Conservation (phyloP, 108 stramenopile genomes). For the Skeletonema marinoi region DNA sequence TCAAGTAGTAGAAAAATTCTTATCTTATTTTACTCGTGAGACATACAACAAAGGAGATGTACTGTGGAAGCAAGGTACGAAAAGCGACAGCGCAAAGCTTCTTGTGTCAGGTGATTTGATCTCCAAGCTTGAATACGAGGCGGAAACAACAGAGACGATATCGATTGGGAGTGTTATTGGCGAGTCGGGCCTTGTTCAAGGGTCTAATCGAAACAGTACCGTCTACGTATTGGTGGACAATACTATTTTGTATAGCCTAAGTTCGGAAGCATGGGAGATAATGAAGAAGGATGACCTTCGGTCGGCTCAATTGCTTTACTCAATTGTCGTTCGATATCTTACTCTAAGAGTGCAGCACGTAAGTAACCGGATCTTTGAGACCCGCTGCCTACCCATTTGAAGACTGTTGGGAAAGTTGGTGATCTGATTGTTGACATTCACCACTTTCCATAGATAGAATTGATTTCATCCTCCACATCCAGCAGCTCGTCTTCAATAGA, state of each 20-base stretch:
- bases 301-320: constrained; percentile 57
- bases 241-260: constrained; percentile 48
- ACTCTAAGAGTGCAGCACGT: constrained; percentile 72
- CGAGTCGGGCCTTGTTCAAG: constrained; percentile 12
- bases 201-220: constrained; percentile 7
- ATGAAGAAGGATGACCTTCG: constrained; percentile 45
- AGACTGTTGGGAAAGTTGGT: not conserved
- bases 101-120: constrained; percentile 53
- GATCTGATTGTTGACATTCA: not conserved
- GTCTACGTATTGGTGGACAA: constrained; percentile 37
- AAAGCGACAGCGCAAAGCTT: constrained; percentile 68
- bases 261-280: constrained; percentile 30
- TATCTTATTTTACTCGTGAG: constrained; percentile 56
- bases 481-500: not conserved
- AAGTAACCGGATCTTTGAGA: constrained; percentile 77
- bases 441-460: not conserved
- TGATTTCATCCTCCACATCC: not conserved
- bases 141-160: constrained; percentile 45
- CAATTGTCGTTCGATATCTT: constrained; percentile 64
- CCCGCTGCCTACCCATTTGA: constrained; percentile 64
- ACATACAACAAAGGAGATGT: constrained; percentile 51
- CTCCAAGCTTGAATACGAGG: constrained; percentile 34
- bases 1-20: constrained; percentile 26
- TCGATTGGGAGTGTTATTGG: constrained; percentile 26
- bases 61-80: constrained; percentile 58